These are phyloP conservation scores for Neltuma alba DNA, from an alignment of 306 rosid species.

Conservation along the genomic window DNA sequence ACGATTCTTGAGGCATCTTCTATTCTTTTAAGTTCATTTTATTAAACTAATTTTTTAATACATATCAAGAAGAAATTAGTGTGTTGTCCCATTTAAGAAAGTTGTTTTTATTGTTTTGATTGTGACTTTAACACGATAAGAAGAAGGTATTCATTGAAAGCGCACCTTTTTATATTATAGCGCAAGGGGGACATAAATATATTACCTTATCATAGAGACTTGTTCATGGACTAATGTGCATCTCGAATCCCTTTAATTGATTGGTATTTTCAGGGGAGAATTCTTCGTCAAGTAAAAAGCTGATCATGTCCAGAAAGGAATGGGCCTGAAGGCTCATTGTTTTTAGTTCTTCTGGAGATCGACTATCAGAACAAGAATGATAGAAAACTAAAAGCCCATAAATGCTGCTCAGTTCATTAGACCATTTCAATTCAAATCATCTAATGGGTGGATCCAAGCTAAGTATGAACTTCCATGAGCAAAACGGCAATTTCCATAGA, in stretches of 20 bases:
- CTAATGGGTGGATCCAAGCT: not conserved
- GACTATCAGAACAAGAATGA: not conserved
- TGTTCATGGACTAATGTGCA: not conserved
- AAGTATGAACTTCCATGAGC: not conserved
- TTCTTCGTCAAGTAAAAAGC: not conserved
- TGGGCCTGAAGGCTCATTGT: not conserved
- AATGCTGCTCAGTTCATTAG: not conserved
- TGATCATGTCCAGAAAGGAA: not conserved
- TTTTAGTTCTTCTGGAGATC: not conserved
- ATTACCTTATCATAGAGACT: not conserved
- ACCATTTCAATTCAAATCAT: not conserved
- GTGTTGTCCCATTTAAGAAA: not conserved
- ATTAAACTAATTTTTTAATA: not conserved
- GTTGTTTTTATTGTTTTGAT: not conserved
- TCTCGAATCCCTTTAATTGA: not conserved
- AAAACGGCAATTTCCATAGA: not conserved
- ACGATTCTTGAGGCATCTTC: not conserved
- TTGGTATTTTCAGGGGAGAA: no score
- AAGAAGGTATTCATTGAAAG: not conserved
- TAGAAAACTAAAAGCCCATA: not conserved
- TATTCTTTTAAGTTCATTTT: not conserved
- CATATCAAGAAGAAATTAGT: not conserved
- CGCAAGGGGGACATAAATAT: not conserved
- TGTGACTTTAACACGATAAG: not conserved
- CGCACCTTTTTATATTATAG: not conserved